phyloP scores from a whole-genome alignment of 371 early-diverging fungal genomes.

The Pancytospora philotis region DNA sequence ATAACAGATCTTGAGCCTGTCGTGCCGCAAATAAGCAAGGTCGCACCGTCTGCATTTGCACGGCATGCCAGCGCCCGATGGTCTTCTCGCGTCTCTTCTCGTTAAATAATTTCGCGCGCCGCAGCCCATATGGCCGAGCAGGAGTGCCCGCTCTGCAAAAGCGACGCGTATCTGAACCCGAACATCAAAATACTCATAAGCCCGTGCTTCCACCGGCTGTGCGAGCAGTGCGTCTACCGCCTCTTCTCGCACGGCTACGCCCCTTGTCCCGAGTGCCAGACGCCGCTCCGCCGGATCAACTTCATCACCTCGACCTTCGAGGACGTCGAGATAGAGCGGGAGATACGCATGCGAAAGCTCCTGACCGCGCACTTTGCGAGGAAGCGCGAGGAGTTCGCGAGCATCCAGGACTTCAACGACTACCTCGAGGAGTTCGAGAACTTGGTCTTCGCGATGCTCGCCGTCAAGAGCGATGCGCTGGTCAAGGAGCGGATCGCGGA shows the following conservation, averaged over 20 bases:
- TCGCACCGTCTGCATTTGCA: too few relatives aligned
- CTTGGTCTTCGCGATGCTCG: constrained; percentile 47
- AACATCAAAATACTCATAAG: constrained; percentile 77
- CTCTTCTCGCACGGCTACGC: constrained; percentile 55
- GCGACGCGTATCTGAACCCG: constrained; percentile 79
- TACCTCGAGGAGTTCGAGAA: constrained; percentile 58
- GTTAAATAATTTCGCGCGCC: too few relatives aligned
- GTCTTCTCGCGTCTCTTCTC: too few relatives aligned
- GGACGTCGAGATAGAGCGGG: constrained; percentile 60
- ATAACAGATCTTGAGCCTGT: too few relatives aligned
- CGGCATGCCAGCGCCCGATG: too few relatives aligned
- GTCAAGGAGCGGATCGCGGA: too few relatives aligned
- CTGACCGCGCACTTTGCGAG: constrained; percentile 34
- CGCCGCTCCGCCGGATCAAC: constrained; percentile 56
- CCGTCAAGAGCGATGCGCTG: constrained; percentile 52
- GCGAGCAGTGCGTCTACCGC: constrained; percentile 58
- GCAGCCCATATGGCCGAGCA: constrained; percentile 62
- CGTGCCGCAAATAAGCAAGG: too few relatives aligned
- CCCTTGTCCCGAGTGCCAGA: constrained; percentile 60
- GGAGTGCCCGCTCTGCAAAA: constrained; percentile 82
- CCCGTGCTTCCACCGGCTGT: constrained; percentile 93
- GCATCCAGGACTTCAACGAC: constrained; percentile 54
- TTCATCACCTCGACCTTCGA: constrained; percentile 60
- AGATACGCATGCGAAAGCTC: constrained; percentile 58
- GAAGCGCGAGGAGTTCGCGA: constrained; percentile 44